A percentile compares a stretch with the other conserved stretches of the same genome.
Evolutionary conservation across 805 yeast species (phyloP).

Genomic region (Suhomyces sp.): DNA sequence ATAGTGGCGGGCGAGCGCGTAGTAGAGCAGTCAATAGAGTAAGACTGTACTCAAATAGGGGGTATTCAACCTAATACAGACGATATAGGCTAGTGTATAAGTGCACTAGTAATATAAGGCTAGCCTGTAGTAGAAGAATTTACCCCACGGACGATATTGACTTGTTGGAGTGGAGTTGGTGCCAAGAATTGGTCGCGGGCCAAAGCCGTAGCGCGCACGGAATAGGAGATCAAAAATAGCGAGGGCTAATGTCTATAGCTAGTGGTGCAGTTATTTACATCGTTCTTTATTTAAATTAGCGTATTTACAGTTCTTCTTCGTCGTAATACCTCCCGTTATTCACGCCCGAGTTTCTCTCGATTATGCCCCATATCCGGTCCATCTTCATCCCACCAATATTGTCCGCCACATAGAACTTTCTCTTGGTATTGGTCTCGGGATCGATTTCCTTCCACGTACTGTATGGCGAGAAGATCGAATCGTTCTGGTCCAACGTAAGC

Average conservation of each 20-base stretch:
- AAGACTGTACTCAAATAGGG: no score
- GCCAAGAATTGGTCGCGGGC: background rate
- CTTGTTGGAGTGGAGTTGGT: no score
- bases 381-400: slow-evolving; percentile 77
- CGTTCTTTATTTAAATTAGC: background rate
- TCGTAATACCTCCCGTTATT: slow-evolving; percentile 57
- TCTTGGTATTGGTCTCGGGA: slow-evolving; percentile 28
- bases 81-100: no score
- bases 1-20: background rate
- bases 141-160: no score
- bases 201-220: background rate
- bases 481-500: slow-evolving; percentile 33
- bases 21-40: no score
- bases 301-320: background rate
- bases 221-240: background rate
- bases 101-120: no score
- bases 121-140: no score
- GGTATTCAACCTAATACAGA: no score
- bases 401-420: slow-evolving; percentile 59
- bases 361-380: slow-evolving; percentile 85
- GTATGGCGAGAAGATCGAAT: slow-evolving; percentile 21
- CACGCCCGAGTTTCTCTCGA: slow-evolving; percentile 63
- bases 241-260: background rate
- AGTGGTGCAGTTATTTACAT: no score
- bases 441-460: slow-evolving; percentile 40